A percentile compares a stretch with the other conserved stretches of the same genome.
Conservation (phyloP, 352 stramenopile species). For the Phytophthora aleatoria region DNA sequence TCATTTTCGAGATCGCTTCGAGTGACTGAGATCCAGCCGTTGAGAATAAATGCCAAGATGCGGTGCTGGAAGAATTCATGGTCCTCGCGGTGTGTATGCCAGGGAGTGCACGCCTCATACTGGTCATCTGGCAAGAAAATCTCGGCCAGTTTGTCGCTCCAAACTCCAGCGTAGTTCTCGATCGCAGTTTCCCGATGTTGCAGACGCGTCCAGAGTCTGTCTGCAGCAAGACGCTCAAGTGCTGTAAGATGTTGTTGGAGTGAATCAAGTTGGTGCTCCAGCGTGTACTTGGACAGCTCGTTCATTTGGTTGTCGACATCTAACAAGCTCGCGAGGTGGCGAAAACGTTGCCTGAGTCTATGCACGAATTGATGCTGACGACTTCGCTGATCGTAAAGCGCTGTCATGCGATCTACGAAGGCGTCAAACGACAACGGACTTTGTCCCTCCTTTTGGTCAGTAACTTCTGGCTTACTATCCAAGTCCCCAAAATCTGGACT, state of each 20-base stretch:
- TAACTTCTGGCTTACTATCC: neutral
- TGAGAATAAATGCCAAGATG: conserved; percentile 31
- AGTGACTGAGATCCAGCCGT: conserved; percentile 27
- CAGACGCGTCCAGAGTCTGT: conserved; percentile 44
- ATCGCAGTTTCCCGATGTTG: conserved; percentile 38
- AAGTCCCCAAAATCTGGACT: neutral
- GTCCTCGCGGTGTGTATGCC: conserved; percentile 15
- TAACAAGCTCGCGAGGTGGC: conserved; percentile 28
- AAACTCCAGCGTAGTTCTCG: conserved; percentile 8
- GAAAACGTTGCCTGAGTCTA: conserved; percentile 24
- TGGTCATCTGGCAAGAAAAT: conserved; percentile 49
- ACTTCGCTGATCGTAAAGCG: conserved; percentile 18
- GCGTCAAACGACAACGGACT: conserved; percentile 11
- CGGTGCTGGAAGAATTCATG: conserved; percentile 22
- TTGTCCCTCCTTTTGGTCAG: neutral
- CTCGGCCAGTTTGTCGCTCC: conserved; percentile 13
- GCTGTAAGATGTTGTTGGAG: conserved; percentile 38
- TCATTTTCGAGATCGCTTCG: conserved; percentile 24
- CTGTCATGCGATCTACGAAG: conserved; percentile 21
- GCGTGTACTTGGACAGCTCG: conserved; percentile 28
- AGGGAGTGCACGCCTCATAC: conserved; percentile 39
- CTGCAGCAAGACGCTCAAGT: conserved; percentile 38
- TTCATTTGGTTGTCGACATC: conserved; percentile 2
- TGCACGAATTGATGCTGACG: conserved; percentile 19
- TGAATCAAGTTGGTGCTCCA: conserved; percentile 32